A percentile compares a stretch with the other conserved stretches of the same genome.
phyloP scores from a whole-genome alignment of 257 asterid species.

The Ophiorrhiza pumila region DNA sequence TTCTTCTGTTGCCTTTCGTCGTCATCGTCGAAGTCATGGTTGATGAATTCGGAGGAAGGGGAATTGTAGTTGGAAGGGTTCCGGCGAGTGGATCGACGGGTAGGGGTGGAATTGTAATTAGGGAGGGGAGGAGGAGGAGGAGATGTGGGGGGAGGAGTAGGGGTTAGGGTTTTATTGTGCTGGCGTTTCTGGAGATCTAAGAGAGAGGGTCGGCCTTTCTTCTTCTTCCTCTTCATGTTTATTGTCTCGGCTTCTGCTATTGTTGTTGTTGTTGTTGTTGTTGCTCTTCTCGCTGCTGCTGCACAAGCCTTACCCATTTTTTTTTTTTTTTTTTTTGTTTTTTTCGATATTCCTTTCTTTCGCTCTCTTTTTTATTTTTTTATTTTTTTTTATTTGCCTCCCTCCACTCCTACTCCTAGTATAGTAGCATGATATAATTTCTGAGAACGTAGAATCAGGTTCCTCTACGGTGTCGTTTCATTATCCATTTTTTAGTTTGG shows the following conservation, averaged over 20 bases:
- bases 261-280: slow-evolving; percentile 2
- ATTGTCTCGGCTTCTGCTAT: too few species aligned
- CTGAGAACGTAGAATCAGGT: too few species aligned
- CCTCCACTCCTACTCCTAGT: not conserved
- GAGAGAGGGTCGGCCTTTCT: slow-evolving; percentile 75
- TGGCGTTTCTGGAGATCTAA: slow-evolving; percentile 34
- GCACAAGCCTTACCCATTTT: slow-evolving; percentile 64
- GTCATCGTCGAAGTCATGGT: slow-evolving; percentile 46
- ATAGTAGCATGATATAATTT: not conserved
- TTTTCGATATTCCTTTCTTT: not conserved
- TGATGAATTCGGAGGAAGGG: slow-evolving; percentile 23
- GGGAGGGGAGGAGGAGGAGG: slow-evolving; percentile 28
- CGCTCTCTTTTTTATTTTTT: not conserved
- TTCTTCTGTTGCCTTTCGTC: slow-evolving; percentile 87
- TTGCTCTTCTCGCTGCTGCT: slow-evolving; percentile 26
- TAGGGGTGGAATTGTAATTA: slow-evolving; percentile 34
- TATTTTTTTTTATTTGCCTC: not conserved
- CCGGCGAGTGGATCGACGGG: slow-evolving; percentile 43
- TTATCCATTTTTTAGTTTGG: too few species aligned
- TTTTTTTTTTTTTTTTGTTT: not conserved
- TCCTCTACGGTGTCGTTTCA: too few species aligned
- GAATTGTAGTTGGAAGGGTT: slow-evolving; percentile 35
- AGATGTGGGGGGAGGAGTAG: slow-evolving; percentile 31
- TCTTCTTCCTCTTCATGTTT: slow-evolving; percentile 71
- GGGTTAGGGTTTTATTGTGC: slow-evolving; percentile 30